These are phyloP conservation scores for Articulospora tetracladia DNA, from an alignment of 495 filamentous ascomycete genomes.

Conservation along the genomic window DNA sequence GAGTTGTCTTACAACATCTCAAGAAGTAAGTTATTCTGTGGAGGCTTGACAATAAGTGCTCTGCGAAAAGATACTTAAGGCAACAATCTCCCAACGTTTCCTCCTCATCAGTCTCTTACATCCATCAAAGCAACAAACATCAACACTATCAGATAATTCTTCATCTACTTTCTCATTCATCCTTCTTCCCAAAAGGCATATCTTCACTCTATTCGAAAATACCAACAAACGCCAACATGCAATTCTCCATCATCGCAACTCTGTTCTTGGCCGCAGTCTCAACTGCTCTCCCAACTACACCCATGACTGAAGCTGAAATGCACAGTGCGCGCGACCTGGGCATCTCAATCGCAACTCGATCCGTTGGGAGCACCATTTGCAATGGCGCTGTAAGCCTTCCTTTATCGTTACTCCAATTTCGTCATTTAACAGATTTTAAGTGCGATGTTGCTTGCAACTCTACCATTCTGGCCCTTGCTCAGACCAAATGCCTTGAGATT, in stretches of 20 bases:
- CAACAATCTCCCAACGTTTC: no score
- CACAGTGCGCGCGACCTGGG: not conserved
- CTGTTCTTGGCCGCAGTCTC: not conserved
- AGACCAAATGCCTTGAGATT: constrained; percentile 6
- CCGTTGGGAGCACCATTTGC: constrained; percentile 1
- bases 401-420: not conserved
- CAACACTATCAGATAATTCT: not conserved
- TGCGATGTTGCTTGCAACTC: constrained; percentile 10
- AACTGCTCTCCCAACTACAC: not conserved
- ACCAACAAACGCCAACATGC: not conserved
- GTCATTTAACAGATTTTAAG: not conserved
- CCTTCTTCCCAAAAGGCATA: not conserved
- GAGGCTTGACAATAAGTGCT: no score
- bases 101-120: no score
- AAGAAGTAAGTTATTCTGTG: no score
- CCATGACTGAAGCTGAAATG: not conserved
- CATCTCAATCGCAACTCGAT: not conserved
- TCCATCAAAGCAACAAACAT: not conserved
- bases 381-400: constrained; percentile 4
- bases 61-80: no score
- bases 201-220: not conserved
- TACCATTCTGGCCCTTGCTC: constrained; percentile 6
- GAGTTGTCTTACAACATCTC: no score
- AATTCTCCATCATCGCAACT: not conserved
- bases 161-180: not conserved